Conservation (phyloP, 805 yeast species). For the Cyberlindnera mrakii region DNA sequence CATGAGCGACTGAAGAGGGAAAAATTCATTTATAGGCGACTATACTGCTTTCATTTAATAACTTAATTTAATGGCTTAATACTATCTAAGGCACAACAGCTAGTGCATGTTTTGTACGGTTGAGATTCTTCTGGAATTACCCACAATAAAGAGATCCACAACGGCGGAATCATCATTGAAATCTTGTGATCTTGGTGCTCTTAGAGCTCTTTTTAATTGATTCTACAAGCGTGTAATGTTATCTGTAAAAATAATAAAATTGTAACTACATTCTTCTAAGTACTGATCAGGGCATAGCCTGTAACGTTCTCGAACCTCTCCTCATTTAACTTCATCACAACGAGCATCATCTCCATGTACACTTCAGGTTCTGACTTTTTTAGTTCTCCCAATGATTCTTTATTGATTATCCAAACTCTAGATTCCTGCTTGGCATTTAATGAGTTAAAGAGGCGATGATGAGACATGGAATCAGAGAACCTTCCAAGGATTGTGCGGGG, state of each 20-base stretch:
- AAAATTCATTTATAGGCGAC: neutral
- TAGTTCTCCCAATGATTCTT: constrained; percentile 38
- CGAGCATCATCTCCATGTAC: constrained; percentile 56
- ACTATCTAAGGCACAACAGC: too few relatives aligned
- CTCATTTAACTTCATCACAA: constrained; percentile 57
- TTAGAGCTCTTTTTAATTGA: too few relatives aligned
- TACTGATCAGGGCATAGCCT: constrained; percentile 66
- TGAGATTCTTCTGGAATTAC: too few relatives aligned
- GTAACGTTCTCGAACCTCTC: constrained; percentile 71
- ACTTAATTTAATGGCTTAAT: too few relatives aligned
- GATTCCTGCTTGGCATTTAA: constrained; percentile 57
- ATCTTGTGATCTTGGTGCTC: too few relatives aligned
- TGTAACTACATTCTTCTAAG: constrained; percentile 13
- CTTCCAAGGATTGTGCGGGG: constrained; percentile 54
- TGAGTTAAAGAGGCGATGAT: constrained; percentile 35
- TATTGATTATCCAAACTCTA: constrained; percentile 62
- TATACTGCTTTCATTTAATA: neutral
- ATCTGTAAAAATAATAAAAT: too few relatives aligned
- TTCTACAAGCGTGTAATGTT: too few relatives aligned
- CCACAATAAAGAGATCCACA: too few relatives aligned
- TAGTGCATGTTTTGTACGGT: too few relatives aligned
- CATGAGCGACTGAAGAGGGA: neutral
- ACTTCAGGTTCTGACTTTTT: constrained; percentile 43
- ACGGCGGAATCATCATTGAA: too few relatives aligned
- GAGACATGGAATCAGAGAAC: constrained; percentile 23